Base-by-base conservation (phyloP, 306 rosid genomes). In the Lathyrus aphaca region DNA sequence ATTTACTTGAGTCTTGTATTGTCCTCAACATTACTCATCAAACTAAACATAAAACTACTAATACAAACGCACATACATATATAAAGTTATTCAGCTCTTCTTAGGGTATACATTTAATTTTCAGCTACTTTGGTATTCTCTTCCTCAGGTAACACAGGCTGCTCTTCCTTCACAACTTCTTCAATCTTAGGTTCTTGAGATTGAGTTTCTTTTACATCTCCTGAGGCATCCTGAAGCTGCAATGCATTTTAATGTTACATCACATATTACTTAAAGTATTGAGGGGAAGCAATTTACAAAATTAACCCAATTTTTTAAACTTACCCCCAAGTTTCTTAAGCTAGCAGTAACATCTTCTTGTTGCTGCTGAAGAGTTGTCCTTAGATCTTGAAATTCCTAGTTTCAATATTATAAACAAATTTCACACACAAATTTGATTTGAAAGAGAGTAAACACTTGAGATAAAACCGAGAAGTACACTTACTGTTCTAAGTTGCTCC, bases 301-400 rank as follows among this genome's bases (percentile, higher is more conserved):
- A 55, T 27, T 38, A 58, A 57, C 48, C 16, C 29, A 21, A 10
- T 45, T 49, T 35, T 6, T 19, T 73, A 61, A 59, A 80, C 86
- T 74, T 72, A 94, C 97, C 73, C 96, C 92, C 72, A 91, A 74
- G 82, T 80, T 91, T 74, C 72, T 83, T 45, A 95, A 86, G 80
- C 90, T 91, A 39, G 95, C 72, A 50, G 91, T 77, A 44, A 95
- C 99, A 86, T 95, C 99, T 64, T 95, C 99, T 72, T 91, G 96
- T 74, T 95, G 96, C 80, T 91, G 96, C 77, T 86, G 95, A 76
- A 95, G 96, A 74, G 96, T 88, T 57, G 90, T 87, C 85, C 95
- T 87, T 76, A 91, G 84, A 59, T 89, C 96, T 95, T 84, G 86
- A 64, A 95, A 91, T 81, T 95, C 99, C 99, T 95, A 69, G 25